Evolutionary conservation across 176 grass and related monocot species (phyloP).

Genomic region (Avena eriantha): DNA sequence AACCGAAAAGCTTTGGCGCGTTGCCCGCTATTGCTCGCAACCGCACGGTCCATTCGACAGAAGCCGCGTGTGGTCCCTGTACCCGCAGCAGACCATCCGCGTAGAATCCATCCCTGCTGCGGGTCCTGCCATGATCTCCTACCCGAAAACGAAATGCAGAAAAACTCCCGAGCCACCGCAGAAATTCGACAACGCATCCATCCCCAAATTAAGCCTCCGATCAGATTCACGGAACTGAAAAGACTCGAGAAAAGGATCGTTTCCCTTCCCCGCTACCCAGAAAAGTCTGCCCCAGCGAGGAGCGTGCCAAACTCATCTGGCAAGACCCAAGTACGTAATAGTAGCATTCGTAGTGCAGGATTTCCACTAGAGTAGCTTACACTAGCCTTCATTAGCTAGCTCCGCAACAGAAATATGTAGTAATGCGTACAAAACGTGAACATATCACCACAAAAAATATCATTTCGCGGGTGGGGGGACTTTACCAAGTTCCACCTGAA

Average conservation of each 20-base stretch:
- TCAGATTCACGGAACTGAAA: background rate
- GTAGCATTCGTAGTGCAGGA: background rate
- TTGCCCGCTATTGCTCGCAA: background rate
- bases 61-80: constrained; percentile 1
- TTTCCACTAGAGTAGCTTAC: background rate
- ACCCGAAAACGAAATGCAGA: background rate
- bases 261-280: background rate
- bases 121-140: background rate
- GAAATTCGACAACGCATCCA: constrained; percentile 29
- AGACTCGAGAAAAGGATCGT: background rate
- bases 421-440: background rate
- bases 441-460: background rate
- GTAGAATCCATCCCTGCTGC: background rate
- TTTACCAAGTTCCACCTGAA: background rate
- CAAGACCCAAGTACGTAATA: no score
- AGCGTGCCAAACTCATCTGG: constrained; percentile 11
- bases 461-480: no score
- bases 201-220: background rate
- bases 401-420: background rate
- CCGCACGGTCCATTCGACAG: background rate
- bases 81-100: background rate
- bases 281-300: background rate
- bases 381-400: background rate
- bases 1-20: background rate
- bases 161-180: background rate